phyloP scores from a whole-genome alignment of 2,329 filamentous ascomycete species.

The Chrysoporthe deuterocubensis region DNA sequence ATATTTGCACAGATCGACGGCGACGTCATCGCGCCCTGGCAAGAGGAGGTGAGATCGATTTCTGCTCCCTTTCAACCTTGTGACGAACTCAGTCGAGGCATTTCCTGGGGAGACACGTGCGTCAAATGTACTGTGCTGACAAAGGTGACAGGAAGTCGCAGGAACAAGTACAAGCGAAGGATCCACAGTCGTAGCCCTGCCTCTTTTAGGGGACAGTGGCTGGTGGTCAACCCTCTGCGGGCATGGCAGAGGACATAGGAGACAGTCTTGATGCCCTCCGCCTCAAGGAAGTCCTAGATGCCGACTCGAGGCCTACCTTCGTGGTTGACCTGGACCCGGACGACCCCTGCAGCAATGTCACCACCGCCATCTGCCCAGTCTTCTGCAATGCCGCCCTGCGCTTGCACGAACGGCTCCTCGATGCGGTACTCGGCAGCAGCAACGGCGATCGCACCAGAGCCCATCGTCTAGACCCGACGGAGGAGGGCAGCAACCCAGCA shows the following conservation, averaged over 20 bases:
- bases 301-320: conserved; percentile 44
- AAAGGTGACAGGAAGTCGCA: not conserved
- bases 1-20: not conserved
- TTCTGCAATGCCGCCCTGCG: conserved; percentile 42
- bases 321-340: conserved; percentile 45
- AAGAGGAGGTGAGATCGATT: not conserved
- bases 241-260: conserved; percentile 18
- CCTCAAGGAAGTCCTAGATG: conserved; percentile 40
- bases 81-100: not conserved
- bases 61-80: not conserved
- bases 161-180: not conserved
- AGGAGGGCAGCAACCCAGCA: conserved; percentile 7
- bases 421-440: conserved; percentile 33
- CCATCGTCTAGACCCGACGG: not conserved
- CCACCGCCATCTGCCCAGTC: conserved; percentile 37
- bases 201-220: conserved; percentile 19
- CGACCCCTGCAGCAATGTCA: conserved; percentile 29
- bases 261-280: conserved; percentile 32
- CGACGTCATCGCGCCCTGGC: conserved; percentile 3
- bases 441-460: not conserved
- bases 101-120: not conserved
- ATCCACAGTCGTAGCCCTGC: conserved; percentile 12
- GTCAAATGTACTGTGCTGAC: not conserved
- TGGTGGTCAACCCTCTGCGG: not conserved
- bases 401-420: conserved; percentile 39